phyloP scores from a whole-genome alignment of 148 eudicot species.

The Chenopodium berlandieri region DNA sequence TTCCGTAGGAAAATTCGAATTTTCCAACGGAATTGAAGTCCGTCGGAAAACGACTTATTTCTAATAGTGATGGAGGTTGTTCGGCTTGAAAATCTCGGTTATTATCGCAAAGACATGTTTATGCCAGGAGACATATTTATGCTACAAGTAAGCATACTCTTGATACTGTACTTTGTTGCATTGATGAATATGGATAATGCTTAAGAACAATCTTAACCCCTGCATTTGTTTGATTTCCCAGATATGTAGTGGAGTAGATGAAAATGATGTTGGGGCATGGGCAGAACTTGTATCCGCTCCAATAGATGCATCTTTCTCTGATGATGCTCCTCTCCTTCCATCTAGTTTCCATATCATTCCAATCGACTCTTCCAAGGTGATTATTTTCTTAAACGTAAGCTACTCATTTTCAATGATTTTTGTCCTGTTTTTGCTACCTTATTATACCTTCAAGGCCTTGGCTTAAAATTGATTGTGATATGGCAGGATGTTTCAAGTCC shows the following conservation, averaged over 20 bases:
- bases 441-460: neutral
- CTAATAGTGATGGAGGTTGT: constrained; percentile 59
- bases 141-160: constrained; percentile 56
- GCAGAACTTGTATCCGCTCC: constrained; percentile 90
- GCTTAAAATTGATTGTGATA: neutral
- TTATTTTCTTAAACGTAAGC: constrained; percentile 4
- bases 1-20: too few species aligned
- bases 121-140: constrained; percentile 78
- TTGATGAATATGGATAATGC: neutral
- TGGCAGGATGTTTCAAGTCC: constrained; percentile 75
- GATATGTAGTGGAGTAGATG: constrained; percentile 87
- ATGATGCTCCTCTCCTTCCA: constrained; percentile 91
- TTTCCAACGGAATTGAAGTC: too few species aligned
- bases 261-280: constrained; percentile 71
- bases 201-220: neutral
- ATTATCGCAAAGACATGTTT: constrained; percentile 69
- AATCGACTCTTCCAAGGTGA: constrained; percentile 54
- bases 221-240: constrained; percentile 26
- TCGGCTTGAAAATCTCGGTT: constrained; percentile 72
- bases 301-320: constrained; percentile 87
- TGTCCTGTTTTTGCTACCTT: neutral
- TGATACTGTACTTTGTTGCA: neutral
- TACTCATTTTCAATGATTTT: neutral
- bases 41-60: too few species aligned
- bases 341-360: constrained; percentile 92